Percentiles rank a stretch among this genome's conserved stretches.
Conservation (phyloP, 2,329 filamentous ascomycete genomes). For the Colletotrichum musicola region DNA sequence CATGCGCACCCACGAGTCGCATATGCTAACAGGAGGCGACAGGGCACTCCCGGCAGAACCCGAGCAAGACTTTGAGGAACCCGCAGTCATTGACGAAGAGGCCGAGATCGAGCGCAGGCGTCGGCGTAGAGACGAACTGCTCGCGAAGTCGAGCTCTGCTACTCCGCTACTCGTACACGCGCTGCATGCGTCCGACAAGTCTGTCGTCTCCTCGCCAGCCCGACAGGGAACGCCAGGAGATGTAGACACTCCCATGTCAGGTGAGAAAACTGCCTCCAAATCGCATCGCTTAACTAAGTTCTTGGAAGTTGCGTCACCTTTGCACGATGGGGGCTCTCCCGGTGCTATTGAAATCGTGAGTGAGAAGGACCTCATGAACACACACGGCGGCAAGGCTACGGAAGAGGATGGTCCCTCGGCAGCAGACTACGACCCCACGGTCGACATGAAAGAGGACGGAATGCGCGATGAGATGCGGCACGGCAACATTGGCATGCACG, state of each 20-base stretch:
- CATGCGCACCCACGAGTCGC: background rate
- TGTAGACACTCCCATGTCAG: constrained; percentile 59
- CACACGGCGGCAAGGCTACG: constrained; percentile 55
- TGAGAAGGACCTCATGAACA: constrained; percentile 77
- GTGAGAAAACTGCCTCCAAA: constrained; percentile 50
- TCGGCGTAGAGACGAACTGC: constrained; percentile 85
- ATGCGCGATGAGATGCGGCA: constrained; percentile 76
- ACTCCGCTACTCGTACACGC: constrained; percentile 82
- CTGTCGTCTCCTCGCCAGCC: constrained; percentile 66
- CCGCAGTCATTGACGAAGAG: constrained; percentile 80
- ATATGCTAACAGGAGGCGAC: constrained; percentile 24
- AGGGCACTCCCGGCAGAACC: constrained; percentile 47
- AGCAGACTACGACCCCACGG: constrained; percentile 90
- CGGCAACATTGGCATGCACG: constrained; percentile 65
- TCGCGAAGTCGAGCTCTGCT: constrained; percentile 83
- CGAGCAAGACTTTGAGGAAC: constrained; percentile 63
- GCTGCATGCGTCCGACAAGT: constrained; percentile 72
- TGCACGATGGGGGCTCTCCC: constrained; percentile 66
- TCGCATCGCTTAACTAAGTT: constrained; percentile 42
- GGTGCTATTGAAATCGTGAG: constrained; percentile 73
- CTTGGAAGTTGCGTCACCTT: constrained; percentile 56
- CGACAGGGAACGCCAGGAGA: constrained; percentile 54
- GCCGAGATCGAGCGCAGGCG: constrained; percentile 87
- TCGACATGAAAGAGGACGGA: constrained; percentile 89
- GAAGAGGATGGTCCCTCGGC: constrained; percentile 85